Percentiles rank a stretch among this genome's conserved stretches.
These are phyloP conservation scores for Sporothrix inflata DNA, from an alignment of 2,329 filamentous ascomycete genomes.

Conservation along the genomic window DNA sequence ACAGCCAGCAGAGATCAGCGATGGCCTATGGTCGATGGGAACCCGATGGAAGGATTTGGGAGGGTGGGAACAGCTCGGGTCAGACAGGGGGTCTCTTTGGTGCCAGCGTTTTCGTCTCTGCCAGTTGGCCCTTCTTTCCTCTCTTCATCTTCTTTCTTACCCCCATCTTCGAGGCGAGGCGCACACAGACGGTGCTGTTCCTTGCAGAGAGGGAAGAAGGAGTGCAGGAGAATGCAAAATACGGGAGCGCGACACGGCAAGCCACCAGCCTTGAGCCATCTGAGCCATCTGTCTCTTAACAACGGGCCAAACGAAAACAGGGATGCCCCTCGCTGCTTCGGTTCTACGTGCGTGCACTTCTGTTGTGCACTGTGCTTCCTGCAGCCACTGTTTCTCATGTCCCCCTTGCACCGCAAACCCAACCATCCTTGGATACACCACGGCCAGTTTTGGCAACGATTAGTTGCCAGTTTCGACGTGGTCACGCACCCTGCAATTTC, in stretches of 20 bases:
- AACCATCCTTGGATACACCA: neutral
- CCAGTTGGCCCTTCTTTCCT: neutral
- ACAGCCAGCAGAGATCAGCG: neutral
- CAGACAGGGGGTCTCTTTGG: slow-evolving; percentile 16
- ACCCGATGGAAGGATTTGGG: slow-evolving; percentile 1
- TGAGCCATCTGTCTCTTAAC: neutral
- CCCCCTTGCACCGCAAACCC: neutral
- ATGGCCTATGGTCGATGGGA: neutral
- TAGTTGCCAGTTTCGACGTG: neutral
- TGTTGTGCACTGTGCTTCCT: neutral
- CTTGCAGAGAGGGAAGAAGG: slow-evolving; percentile 16
- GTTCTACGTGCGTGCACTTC: neutral
- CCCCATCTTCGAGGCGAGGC: too few species aligned
- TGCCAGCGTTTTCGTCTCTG: slow-evolving; percentile 11
- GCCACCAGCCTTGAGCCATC: neutral
- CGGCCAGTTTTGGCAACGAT: neutral
- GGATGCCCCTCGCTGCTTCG: neutral
- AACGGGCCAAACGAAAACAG: neutral
- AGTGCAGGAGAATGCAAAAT: neutral
- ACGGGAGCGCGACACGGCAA: slow-evolving; percentile 13
- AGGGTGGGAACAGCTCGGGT: neutral
- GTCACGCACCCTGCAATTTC: neutral
- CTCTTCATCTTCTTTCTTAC: neutral
- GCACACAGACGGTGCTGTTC: slow-evolving; percentile 4
- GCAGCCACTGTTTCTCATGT: neutral